A percentile compares a stretch with the other conserved stretches of the same genome.
phyloP scores from a whole-genome alignment of 1,139 yeast genomes.

The Debaryomyces sp. region DNA sequence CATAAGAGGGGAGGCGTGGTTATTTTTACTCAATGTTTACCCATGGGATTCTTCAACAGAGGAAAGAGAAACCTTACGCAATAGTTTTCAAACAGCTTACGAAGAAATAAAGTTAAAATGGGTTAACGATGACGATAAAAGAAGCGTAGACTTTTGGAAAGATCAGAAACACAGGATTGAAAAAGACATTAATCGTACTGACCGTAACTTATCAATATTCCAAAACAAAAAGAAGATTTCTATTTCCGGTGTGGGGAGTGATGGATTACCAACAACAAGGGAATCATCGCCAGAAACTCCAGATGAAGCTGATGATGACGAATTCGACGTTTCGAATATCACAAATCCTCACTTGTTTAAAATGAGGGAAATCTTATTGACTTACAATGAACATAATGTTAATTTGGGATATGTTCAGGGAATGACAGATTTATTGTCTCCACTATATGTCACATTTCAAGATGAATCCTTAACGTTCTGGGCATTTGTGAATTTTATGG shows the following conservation, averaged over 20 bases:
- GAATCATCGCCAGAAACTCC: slow-evolving; percentile 45
- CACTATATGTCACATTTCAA: slow-evolving; percentile 73
- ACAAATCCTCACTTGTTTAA: slow-evolving; percentile 68
- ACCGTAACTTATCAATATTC: slow-evolving; percentile 69
- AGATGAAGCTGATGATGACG: slow-evolving; percentile 53
- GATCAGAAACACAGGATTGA: slow-evolving; percentile 90
- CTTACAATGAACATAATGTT: slow-evolving; percentile 81
- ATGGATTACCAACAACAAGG: slow-evolving; percentile 21
- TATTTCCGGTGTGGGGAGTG: slow-evolving; percentile 22
- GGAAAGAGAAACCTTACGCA: slow-evolving; percentile 63
- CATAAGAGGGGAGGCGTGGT: slow-evolving; percentile 80
- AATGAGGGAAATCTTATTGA: slow-evolving; percentile 77
- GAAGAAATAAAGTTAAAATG: slow-evolving; percentile 66
- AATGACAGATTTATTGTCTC: slow-evolving; percentile 91
- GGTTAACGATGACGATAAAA: slow-evolving; percentile 61
- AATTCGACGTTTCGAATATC: slow-evolving; percentile 52
- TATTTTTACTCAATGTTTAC: slow-evolving; percentile 76
- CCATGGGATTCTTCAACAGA: slow-evolving; percentile 84
- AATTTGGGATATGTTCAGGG: slow-evolving; percentile 97
- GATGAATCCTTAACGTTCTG: slow-evolving; percentile 86
- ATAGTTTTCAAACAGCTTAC: slow-evolving; percentile 66
- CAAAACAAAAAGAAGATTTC: slow-evolving; percentile 37
- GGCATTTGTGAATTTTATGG: slow-evolving; percentile 90
- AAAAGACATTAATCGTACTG: slow-evolving; percentile 92
- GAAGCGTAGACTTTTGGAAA: slow-evolving; percentile 73